Conservation (phyloP, 352 stramenopile species). For the Globisporangium yorkense region DNA sequence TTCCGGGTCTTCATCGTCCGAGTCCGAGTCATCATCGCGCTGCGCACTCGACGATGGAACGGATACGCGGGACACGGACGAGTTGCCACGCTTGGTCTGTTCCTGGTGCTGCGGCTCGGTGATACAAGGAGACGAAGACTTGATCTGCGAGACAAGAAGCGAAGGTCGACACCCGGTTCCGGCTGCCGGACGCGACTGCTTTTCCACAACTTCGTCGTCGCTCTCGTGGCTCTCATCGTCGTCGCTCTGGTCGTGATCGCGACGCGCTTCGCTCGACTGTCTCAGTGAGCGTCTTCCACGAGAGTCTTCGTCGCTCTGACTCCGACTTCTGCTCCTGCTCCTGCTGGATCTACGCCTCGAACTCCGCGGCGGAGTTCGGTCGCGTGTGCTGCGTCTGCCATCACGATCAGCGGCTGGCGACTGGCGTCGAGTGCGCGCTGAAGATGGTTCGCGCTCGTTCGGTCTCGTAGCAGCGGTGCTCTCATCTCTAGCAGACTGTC, state of each 20-base stretch:
- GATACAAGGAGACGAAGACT: slow-evolving; percentile 24
- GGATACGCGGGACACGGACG: slow-evolving; percentile 10
- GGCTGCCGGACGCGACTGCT: not conserved
- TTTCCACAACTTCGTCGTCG: slow-evolving; percentile 6
- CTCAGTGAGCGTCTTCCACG: not conserved
- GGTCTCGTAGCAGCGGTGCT: not conserved
- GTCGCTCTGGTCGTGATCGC: not conserved
- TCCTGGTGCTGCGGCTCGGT: slow-evolving; percentile 8
- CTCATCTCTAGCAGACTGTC: not conserved
- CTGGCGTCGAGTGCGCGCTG: not conserved
- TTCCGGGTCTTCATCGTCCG: slow-evolving; percentile 26
- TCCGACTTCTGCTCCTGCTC: not conserved
- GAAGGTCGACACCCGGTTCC: slow-evolving; percentile 15
- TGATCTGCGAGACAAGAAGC: slow-evolving; percentile 59
- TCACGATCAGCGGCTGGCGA: not conserved
- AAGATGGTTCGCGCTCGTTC: not conserved
- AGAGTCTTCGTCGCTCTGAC: not conserved
- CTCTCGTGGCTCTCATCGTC: slow-evolving; percentile 9
- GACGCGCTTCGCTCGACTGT: not conserved
- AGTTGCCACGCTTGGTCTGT: not conserved
- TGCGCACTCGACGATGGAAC: not conserved
- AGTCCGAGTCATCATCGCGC: slow-evolving; percentile 13
- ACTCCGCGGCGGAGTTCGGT: not conserved
- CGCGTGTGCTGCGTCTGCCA: not conserved
- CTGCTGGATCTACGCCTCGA: not conserved